phyloP scores from a whole-genome alignment of 441 rosid genomes.

The Breynia disticha region DNA sequence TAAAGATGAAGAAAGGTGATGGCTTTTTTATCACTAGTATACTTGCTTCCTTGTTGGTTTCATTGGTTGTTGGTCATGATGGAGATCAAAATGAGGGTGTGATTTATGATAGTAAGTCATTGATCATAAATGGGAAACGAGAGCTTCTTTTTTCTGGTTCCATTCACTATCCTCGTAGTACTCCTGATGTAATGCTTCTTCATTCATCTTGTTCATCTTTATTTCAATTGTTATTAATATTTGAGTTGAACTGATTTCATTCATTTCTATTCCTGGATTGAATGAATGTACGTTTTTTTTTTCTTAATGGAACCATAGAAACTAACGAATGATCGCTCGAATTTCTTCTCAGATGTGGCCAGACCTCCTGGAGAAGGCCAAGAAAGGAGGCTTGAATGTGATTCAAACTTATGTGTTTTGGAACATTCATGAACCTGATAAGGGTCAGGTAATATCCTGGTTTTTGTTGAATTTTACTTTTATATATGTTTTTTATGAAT shows the following conservation, averaged over 20 bases:
- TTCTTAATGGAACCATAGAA: neutral
- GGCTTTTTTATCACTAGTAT: conserved; percentile 9
- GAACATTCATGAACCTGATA: conserved; percentile 71
- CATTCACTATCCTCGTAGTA: conserved; percentile 84
- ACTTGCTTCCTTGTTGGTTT: conserved; percentile 18
- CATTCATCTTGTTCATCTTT: neutral
- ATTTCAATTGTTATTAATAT: neutral
- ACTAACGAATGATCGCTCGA: neutral
- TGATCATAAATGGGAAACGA: conserved; percentile 71
- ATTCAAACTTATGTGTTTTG: conserved; percentile 82
- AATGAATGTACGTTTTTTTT: no score
- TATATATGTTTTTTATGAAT: no score
- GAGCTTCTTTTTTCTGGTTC: conserved; percentile 84
- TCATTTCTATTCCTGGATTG: no score
- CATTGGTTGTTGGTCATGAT: conserved; percentile 16
- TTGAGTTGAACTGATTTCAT: neutral
- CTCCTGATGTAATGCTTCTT: conserved; percentile 52
- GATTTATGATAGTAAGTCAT: conserved; percentile 61
- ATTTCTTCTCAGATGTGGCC: conserved; percentile 59
- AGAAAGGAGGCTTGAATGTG: conserved; percentile 60
- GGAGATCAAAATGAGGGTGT: conserved; percentile 22
- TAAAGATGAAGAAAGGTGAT: neutral
- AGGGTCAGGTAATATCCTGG: conserved; percentile 40
- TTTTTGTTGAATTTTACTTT: neutral
- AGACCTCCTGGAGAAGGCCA: conserved; percentile 47